A percentile compares a stretch with the other conserved stretches of the same genome.
These are phyloP conservation scores for Glycine tomentella DNA, from an alignment of 306 rosid species.

Conservation along the genomic window DNA sequence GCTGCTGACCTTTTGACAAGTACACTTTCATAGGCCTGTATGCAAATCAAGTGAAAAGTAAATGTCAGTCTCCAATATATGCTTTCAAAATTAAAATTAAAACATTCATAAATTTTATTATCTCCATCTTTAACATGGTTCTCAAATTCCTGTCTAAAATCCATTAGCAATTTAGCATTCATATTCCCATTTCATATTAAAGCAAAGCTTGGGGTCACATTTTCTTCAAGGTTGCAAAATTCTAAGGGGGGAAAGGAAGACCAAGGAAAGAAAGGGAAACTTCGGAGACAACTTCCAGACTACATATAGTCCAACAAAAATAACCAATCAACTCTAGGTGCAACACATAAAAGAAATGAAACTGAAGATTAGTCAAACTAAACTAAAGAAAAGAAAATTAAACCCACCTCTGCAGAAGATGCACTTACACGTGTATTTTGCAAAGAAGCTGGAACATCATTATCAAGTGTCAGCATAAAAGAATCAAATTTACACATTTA, in stretches of 20 bases:
- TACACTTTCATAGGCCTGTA: constrained; percentile 72
- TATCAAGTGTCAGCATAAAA: constrained; percentile 46
- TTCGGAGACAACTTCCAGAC: not conserved
- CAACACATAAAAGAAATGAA: constrained; percentile 6
- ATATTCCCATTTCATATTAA: not conserved
- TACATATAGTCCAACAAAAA: not conserved
- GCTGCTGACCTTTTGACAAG: constrained; percentile 91
- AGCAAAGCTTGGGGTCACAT: not conserved
- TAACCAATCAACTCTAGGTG: not conserved
- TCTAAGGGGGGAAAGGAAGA: not conserved
- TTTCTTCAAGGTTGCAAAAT: no score
- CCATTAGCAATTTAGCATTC: no score
- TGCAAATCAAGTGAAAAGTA: constrained; percentile 28
- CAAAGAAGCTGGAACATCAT: constrained; percentile 62
- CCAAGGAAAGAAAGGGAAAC: constrained; percentile 28
- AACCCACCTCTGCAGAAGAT: constrained; percentile 67
- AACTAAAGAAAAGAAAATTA: not conserved
- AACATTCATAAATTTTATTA: not conserved
- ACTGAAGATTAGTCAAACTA: constrained; percentile 26
- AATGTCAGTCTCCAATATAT: constrained; percentile 1
- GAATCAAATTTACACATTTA: constrained; percentile 31
- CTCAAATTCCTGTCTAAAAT: not conserved
- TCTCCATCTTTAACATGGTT: constrained; percentile 5
- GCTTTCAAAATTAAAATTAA: not conserved
- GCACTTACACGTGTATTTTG: constrained; percentile 72